Evolutionary conservation across 2,329 filamentous ascomycete species (phyloP), one percentile per base, ranked within the genome.

Genomic region (Alternaria novae-zelandiae): DNA sequence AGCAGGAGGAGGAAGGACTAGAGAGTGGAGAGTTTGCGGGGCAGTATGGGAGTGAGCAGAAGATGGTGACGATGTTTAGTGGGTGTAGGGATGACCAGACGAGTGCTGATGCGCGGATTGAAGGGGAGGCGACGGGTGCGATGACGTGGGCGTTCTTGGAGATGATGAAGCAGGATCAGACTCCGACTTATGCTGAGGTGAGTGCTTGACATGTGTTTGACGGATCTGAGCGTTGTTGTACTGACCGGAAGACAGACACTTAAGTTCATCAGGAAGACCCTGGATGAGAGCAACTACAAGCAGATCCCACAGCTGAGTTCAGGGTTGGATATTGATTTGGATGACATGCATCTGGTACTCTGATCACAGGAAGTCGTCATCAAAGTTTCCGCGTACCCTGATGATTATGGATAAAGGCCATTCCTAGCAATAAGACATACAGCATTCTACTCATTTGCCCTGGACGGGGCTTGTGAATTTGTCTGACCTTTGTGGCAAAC

Each of bases 41-140:
- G 13, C 82, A 85, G 66, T 85, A 82, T 73, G 77, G 74, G 1
- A 75, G 74, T 56, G 83, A 86, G 68, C 74, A 78, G 25, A 84
- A 83, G 69, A 79, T 81, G 63, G 84, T 85, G 1, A 84, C 81
- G 6, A 86, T 86, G 84, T 85, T 85, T 57, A 79, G 74, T 32
- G 84, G 84, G 3, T 86, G 84, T 63, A 77, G 80, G 53, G 84
- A 86, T 69, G 83, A 86, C 51, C 83, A 86, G 59, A 86, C 84
- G 1, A 82, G 78, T 55, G 84, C 84, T 17, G 83, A 85, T 76
- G 83, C 83, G 12, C 77, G 72, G 17, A 86, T 86, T 43, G 70
- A 76, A 12, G 83, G 83, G 0, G 73, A 77, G 43, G 76, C 78
- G 43, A 81, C 80, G 1, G 83, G 83, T 0, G 83, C 83, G 0